phyloP scores from a whole-genome alignment of 2,329 filamentous ascomycete species.

The Fusarium pseudoanthophilum region DNA sequence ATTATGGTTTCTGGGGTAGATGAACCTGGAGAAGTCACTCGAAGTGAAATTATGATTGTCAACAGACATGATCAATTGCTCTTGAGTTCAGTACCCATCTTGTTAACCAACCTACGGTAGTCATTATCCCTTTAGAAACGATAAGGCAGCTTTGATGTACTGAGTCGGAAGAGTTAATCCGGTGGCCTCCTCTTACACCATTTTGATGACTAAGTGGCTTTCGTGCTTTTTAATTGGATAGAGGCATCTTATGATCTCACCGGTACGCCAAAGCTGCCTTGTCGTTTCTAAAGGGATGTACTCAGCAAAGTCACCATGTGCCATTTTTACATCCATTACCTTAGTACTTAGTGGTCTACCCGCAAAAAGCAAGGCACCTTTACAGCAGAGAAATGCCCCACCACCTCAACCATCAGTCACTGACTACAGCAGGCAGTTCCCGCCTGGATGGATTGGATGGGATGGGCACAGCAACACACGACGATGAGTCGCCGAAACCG shows the following conservation, averaged over 20 bases:
- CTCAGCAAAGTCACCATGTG: slow-evolving; percentile 33
- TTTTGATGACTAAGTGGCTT: no score
- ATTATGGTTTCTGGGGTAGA: not conserved
- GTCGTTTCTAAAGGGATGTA: no score
- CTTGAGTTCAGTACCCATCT: not conserved
- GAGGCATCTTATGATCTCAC: no score
- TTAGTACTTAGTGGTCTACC: not conserved
- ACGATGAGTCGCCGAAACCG: slow-evolving; percentile 44
- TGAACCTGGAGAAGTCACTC: not conserved
- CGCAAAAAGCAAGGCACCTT: slow-evolving; percentile 32
- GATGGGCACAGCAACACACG: slow-evolving; percentile 30
- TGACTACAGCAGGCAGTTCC: slow-evolving; percentile 1
- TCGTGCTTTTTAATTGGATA: no score
- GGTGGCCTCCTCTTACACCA: no score
- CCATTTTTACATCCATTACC: slow-evolving; percentile 14
- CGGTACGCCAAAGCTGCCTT: no score
- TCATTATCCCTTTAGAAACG: no score
- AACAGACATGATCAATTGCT: slow-evolving; percentile 8
- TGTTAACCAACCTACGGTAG: not conserved
- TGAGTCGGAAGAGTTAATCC: no score
- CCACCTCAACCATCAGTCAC: not conserved
- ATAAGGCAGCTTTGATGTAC: no score
- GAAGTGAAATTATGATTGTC: not conserved
- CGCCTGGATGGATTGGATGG: not conserved
- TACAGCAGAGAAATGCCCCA: slow-evolving; percentile 22